Conservation (phyloP, 345 rosid species). For the Passiflora organensis region DNA sequence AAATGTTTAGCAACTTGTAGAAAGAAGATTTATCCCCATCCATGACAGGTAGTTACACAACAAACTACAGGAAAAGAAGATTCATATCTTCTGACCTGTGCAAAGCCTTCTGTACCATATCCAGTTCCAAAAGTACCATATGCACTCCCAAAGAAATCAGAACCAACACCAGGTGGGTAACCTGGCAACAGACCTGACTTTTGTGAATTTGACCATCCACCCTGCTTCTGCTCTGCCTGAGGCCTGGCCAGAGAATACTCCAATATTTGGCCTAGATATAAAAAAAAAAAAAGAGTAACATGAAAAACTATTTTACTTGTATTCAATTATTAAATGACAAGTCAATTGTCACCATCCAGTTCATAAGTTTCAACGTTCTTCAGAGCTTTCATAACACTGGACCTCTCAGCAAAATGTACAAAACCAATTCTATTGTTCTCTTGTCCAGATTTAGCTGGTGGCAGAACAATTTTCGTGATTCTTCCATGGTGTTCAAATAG, state of each 20-base stretch:
- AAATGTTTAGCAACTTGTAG: neutral
- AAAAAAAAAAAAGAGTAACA: slow-evolving; percentile 14
- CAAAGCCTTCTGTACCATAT: slow-evolving; percentile 61
- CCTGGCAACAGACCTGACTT: slow-evolving; percentile 57
- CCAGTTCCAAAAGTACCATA: slow-evolving; percentile 60
- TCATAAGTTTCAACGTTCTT: slow-evolving; percentile 84
- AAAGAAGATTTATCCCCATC: neutral
- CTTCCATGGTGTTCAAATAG: slow-evolving; percentile 81
- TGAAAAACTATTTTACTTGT: neutral
- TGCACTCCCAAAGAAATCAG: slow-evolving; percentile 63
- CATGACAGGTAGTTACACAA: neutral
- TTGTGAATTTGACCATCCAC: slow-evolving; percentile 45
- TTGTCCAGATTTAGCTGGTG: slow-evolving; percentile 81
- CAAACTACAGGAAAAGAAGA: neutral
- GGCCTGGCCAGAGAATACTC: slow-evolving; percentile 97
- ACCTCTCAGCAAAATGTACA: slow-evolving; percentile 90
- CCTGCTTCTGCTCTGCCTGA: slow-evolving; percentile 68
- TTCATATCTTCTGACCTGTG: slow-evolving; percentile 49
- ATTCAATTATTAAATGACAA: slow-evolving; percentile 4
- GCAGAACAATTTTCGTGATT: slow-evolving; percentile 73
- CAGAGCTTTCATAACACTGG: slow-evolving; percentile 79
- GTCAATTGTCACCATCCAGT: slow-evolving; percentile 58
- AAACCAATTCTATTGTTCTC: slow-evolving; percentile 85
- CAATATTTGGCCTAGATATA: slow-evolving; percentile 62
- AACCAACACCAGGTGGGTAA: slow-evolving; percentile 62